Evolutionary conservation across 2,329 filamentous ascomycete genomes (phyloP).

Genomic region (Diaporthe humulicola): DNA sequence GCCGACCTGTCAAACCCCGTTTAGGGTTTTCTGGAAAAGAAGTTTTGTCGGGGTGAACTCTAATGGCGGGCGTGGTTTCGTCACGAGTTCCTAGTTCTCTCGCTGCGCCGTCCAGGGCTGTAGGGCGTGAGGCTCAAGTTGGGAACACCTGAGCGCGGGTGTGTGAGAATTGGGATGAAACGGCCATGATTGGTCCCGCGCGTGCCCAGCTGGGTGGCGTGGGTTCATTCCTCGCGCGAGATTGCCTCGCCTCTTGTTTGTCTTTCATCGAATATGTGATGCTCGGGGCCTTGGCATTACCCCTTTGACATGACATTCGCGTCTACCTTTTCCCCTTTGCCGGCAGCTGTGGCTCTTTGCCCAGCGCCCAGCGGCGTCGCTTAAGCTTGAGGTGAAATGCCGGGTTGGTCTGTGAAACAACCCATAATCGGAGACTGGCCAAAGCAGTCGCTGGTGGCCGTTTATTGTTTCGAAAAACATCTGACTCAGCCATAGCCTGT

Average conservation of each 20-base stretch:
- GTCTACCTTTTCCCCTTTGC: not conserved
- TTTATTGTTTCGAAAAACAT: constrained; percentile 25
- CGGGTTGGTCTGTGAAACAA: constrained; percentile 27
- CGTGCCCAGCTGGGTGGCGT: not conserved
- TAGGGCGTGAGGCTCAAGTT: constrained; percentile 23
- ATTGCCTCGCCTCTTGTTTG: constrained; percentile 13
- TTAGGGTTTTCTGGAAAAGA: constrained; percentile 21
- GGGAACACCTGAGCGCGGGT: constrained; percentile 7
- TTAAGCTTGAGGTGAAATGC: constrained; percentile 14
- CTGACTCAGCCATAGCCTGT: constrained; percentile 22
- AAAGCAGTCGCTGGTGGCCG: constrained; percentile 4
- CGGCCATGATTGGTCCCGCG: constrained; percentile 3
- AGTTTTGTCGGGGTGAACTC: constrained; percentile 17
- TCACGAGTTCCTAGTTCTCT: constrained; percentile 7
- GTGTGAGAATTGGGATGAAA: constrained; percentile 26
- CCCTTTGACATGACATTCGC: constrained; percentile 4
- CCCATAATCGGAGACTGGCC: not conserved
- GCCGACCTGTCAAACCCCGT: constrained; percentile 17
- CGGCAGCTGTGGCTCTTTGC: not conserved
- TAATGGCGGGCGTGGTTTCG: constrained; percentile 18
- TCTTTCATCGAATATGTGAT: constrained; percentile 26
- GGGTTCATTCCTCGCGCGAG: constrained; percentile 16
- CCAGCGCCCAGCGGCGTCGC: not conserved
- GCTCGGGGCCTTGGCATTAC: not conserved
- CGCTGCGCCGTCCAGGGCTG: no score